phyloP scores from a whole-genome alignment of 208 protist species.

The Naegleria gruberi region DNA sequence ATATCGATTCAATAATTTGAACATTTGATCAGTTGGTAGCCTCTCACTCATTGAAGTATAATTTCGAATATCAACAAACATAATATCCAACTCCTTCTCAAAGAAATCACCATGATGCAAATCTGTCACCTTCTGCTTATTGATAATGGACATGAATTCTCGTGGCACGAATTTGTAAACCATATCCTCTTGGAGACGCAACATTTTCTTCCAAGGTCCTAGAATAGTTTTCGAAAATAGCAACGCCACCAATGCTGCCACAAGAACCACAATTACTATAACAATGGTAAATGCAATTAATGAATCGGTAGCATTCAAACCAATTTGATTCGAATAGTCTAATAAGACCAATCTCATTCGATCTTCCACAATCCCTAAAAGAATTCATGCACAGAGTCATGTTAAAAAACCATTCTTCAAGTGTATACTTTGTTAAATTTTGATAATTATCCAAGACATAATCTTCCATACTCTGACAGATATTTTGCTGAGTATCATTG shows the following conservation, averaged over 20 bases:
- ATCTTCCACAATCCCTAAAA: not conserved
- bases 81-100: slow-evolving; percentile 26
- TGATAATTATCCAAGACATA: not conserved
- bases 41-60: slow-evolving; percentile 42
- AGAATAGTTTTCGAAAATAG: not conserved
- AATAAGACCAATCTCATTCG: not conserved
- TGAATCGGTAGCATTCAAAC: not conserved
- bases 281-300: not conserved
- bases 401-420: not conserved
- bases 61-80: slow-evolving; percentile 43
- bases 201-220: not conserved
- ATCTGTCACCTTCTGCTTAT: not conserved
- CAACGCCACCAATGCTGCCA: not conserved
- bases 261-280: not conserved
- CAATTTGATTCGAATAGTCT: not conserved
- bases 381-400: not conserved
- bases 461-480: not conserved
- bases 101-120: not conserved
- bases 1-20: slow-evolving; percentile 42
- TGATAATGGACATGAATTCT: not conserved
- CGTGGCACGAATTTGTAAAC: not conserved
- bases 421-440: not conserved
- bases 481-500: too few relatives aligned
- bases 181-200: not conserved
- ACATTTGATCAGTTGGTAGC: slow-evolving; percentile 27